These are phyloP conservation scores for Candida pseudofarinosa DNA, from an alignment of 805 yeast genomes.

Conservation along the genomic window DNA sequence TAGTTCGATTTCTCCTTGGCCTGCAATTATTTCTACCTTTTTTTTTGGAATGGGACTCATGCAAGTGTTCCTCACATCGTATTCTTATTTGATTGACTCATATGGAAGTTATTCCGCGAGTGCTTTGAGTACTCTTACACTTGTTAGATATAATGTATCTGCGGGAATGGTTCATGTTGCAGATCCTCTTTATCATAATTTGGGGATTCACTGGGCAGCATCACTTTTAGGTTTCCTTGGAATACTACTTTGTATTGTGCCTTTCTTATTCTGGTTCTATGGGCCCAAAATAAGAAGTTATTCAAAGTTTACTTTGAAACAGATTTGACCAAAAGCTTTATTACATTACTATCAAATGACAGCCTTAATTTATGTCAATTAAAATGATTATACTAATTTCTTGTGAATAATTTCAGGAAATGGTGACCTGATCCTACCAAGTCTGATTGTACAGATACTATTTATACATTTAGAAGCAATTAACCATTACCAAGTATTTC, in stretches of 20 bases:
- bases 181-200: not conserved
- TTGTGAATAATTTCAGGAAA: no score
- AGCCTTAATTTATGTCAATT: no score
- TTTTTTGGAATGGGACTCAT: slow-evolving; percentile 1
- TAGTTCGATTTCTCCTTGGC: not conserved
- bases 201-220: not conserved
- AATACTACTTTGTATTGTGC: slow-evolving; percentile 1
- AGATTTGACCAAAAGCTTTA: no score
- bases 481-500: no score
- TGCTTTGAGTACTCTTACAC: not conserved
- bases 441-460: no score
- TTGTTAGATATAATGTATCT: not conserved
- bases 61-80: not conserved
- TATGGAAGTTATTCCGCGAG: not conserved
- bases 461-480: no score
- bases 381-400: no score
- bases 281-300: not conserved
- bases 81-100: not conserved
- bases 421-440: no score
- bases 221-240: slow-evolving; percentile 4
- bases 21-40: slow-evolving; percentile 1
- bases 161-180: not conserved
- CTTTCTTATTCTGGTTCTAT: slow-evolving; percentile 4
- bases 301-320: not conserved
- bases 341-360: no score